Evolutionary conservation across 2,329 filamentous ascomycete species (phyloP).

Genomic region (Triangularia verruculosa): DNA sequence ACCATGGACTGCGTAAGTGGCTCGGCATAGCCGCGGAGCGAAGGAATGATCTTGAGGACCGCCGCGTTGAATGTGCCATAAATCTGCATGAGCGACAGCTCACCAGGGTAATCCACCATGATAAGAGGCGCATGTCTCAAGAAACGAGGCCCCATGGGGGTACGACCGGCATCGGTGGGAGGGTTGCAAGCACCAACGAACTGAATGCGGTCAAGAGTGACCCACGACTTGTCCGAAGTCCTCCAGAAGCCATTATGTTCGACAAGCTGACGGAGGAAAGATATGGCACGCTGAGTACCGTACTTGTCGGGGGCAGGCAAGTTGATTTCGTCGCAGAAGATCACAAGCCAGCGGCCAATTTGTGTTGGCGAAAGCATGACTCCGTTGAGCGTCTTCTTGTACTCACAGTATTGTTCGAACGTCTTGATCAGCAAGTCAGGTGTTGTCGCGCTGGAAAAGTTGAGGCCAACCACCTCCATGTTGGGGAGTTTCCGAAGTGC

Average conservation of each 20-base stretch:
- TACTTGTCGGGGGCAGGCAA: constrained; percentile 96
- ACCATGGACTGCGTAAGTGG: constrained; percentile 97
- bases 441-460: constrained; percentile 98
- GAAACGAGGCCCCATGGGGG: constrained; percentile 88
- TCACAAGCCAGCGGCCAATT: constrained; percentile 94
- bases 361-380: constrained; percentile 94
- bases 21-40: constrained; percentile 91
- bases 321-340: constrained; percentile 99
- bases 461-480: constrained; percentile 98
- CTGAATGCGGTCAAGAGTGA: constrained; percentile 94
- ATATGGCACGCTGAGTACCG: constrained; percentile 93
- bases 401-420: constrained; percentile 99
- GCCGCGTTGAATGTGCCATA: constrained; percentile 98
- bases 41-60: constrained; percentile 92
- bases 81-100: constrained; percentile 91
- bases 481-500: constrained; percentile 94
- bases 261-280: constrained; percentile 93
- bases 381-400: constrained; percentile 96
- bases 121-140: constrained; percentile 95
- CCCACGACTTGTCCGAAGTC: constrained; percentile 96
- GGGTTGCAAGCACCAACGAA: constrained; percentile 99
- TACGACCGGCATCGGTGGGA: constrained; percentile 94
- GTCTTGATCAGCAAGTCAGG: constrained; percentile 98
- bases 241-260: constrained; percentile 99
- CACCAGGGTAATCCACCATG: constrained; percentile 99